These are phyloP conservation scores for Spergularia bocconei DNA, from an alignment of 148 eudicot genomes.

Conservation along the genomic window DNA sequence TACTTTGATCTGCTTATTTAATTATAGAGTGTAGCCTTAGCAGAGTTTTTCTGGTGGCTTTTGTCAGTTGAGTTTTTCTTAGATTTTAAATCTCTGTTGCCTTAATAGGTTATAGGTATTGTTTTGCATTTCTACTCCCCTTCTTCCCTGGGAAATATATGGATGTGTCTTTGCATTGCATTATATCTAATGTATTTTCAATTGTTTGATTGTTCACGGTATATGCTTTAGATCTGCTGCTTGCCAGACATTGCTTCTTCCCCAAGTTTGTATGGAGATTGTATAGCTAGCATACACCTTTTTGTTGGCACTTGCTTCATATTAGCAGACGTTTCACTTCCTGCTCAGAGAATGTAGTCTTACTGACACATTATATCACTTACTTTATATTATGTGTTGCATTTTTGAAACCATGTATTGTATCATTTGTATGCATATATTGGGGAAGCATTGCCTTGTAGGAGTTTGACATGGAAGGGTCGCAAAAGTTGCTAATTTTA, in stretches of 20 bases:
- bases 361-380: no score
- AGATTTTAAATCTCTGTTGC: background rate
- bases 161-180: background rate
- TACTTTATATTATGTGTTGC: background rate
- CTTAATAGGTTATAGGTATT: background rate
- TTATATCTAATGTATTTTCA: slow-evolving; percentile 1
- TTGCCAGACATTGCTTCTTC: background rate
- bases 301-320: background rate
- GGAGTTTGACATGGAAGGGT: background rate
- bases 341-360: slow-evolving; percentile 1
- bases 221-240: slow-evolving; percentile 1
- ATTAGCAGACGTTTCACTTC: background rate
- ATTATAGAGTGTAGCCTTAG: background rate
- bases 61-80: background rate
- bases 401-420: background rate
- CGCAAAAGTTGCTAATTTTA: background rate
- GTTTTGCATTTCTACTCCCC: background rate
- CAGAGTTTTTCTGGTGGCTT: background rate
- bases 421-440: background rate
- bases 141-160: background rate
- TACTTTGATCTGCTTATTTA: background rate
- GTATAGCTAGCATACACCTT: background rate
- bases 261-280: background rate
- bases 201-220: background rate
- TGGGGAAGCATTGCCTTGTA: background rate